Percentiles rank a stretch among this genome's conserved stretches.
phyloP scores from a whole-genome alignment of 371 early-diverging fungal genomes.

The Saksenaea oblongispora region DNA sequence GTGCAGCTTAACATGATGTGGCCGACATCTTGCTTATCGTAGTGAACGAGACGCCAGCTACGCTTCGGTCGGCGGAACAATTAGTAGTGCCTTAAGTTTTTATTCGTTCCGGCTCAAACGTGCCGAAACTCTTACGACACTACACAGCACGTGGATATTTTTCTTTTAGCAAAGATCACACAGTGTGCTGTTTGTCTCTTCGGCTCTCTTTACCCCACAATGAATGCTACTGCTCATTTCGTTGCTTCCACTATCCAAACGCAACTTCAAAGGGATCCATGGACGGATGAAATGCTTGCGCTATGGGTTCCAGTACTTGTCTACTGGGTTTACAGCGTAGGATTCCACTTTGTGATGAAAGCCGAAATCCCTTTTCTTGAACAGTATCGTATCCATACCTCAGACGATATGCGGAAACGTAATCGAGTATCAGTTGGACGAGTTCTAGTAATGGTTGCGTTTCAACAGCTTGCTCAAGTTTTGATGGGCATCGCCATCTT shows the following conservation, averaged over 20 bases:
- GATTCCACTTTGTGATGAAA: slow-evolving; percentile 61
- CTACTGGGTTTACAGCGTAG: slow-evolving; percentile 68
- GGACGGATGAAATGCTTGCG: slow-evolving; percentile 56
- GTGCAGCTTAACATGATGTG: too few relatives aligned
- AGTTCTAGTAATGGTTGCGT: slow-evolving; percentile 52
- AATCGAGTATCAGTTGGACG: slow-evolving; percentile 62
- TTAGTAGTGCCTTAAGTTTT: too few relatives aligned
- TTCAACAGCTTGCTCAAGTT: slow-evolving; percentile 55
- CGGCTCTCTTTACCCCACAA: neutral
- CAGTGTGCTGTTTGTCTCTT: neutral
- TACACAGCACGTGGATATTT: too few relatives aligned
- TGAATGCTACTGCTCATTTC: slow-evolving; percentile 4
- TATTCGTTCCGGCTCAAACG: too few relatives aligned
- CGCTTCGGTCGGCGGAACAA: too few relatives aligned
- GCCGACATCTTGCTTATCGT: too few relatives aligned
- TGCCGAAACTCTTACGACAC: too few relatives aligned
- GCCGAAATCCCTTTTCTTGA: slow-evolving; percentile 65
- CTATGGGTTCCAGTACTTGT: slow-evolving; percentile 62
- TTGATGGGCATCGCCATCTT: slow-evolving; percentile 29
- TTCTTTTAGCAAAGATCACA: too few relatives aligned
- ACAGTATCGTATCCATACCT: slow-evolving; percentile 67
- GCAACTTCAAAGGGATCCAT: slow-evolving; percentile 8
- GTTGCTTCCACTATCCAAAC: slow-evolving; percentile 1
- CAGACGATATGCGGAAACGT: slow-evolving; percentile 54
- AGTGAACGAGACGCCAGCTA: too few relatives aligned